Evolutionary conservation across 352 stramenopile genomes (phyloP), one percentile per base, ranked within the genome.

Genomic region (Globisporangium iwayamae): DNA sequence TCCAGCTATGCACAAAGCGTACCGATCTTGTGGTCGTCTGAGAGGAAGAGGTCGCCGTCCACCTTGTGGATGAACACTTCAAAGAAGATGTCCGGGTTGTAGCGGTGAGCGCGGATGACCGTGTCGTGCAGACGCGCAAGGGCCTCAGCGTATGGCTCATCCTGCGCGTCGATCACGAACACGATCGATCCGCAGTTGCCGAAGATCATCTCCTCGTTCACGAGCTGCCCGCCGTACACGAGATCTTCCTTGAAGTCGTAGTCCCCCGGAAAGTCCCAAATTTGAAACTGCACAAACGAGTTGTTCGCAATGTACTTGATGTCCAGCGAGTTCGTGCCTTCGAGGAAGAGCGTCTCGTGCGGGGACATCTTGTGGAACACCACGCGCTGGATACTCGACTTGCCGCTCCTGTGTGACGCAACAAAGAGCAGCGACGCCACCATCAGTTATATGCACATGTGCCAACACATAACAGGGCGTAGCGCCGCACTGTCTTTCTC

Each of bases 51-150:
- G 67, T 99, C 97, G 36, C 97, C 97, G 72, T 99, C 97, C 8
- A 99, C 96, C 75, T 98, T 98, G 89, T 99, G 97, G 60, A 99
- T 98, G 72, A 99, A 99, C 22, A 99, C 96, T 70, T 99, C 96
- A 63, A 99, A 96, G 43, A 94, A 83, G 68, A 99, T 98, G 63
- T 96, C 86, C 11, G 96, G 95, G 72, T 99, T 99, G 75, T 97
- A 94, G 22, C 76, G 70, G 61, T 97, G 87, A 38, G 89, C 91
- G 20, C 85, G 78, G 48, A 80, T 82, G 47, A 97, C 89, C 10
- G 89, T 96, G 62, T 97, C 92, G 39, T 96, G 86, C 56, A 98
- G 76, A 14, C 91, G 81, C 46, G 85, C 80, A 36, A 98, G 66
- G 4, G 89, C 88, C 64, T 98, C 91, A 0, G 83, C 81, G 66